Evolutionary conservation across 192 early-diverging fungal species (phyloP).

Genomic region (Umbelopsis isabellina): DNA sequence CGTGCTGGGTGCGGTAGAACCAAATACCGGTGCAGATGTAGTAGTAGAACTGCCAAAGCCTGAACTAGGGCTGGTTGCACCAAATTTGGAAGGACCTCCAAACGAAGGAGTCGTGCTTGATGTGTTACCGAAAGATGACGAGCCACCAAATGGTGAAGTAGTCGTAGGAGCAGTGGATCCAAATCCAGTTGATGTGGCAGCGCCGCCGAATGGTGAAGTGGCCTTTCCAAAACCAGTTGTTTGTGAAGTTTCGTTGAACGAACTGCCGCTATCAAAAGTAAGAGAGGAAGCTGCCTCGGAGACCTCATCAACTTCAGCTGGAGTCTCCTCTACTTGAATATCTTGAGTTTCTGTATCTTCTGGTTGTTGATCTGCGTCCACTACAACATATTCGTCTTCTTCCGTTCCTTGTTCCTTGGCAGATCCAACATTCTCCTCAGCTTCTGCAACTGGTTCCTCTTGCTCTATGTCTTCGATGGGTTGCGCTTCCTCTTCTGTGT

Average conservation of each 20-base stretch:
- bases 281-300: background rate
- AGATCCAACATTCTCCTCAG: too few species aligned
- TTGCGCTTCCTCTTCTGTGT: too few species aligned
- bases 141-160: background rate
- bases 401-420: too few species aligned
- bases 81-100: background rate
- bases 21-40: background rate
- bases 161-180: background rate
- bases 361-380: too few species aligned
- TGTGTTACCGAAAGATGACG: background rate
- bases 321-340: too few species aligned
- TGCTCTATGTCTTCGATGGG: too few species aligned
- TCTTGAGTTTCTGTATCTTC: too few species aligned
- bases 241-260: background rate
- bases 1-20: background rate
- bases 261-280: background rate
- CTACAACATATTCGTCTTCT: too few species aligned
- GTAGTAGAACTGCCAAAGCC: conserved; percentile 7
- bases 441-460: too few species aligned
- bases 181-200: background rate
- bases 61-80: background rate
- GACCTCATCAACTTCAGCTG: too few species aligned
- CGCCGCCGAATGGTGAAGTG: background rate
- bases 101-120: too few species aligned
- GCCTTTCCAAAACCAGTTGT: background rate